Base-by-base conservation (phyloP, 1,284 basidiomycete genomes). In the Trichosporon coremiiforme region DNA sequence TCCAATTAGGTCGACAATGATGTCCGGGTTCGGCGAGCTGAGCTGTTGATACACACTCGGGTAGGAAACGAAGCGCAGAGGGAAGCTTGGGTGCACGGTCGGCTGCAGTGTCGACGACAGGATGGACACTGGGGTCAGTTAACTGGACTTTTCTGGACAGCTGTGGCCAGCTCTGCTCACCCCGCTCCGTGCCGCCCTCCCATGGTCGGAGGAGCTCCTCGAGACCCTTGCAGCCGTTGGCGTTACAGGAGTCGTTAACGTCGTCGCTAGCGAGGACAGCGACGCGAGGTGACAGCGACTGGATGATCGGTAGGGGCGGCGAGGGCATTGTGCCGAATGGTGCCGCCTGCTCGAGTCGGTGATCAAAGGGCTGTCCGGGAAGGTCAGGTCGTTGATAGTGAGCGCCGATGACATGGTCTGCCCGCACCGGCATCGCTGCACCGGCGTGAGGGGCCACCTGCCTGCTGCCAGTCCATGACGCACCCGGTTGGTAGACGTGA, bases 121-220 rank as follows among this genome's bases (percentile, higher is more conserved):
- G 22, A 84, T 79, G 1, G 82, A 81, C 1, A 84, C 83, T 84
- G 70, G 25, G 38, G 57, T 29, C 15, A 22, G 29, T 66, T 15
- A 67, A 68, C 33, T 29, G 31, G 13, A 60, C n/a, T 60, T 13
- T 20, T 20, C 33, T 15, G 36, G 2, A 38, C 62, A 38, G 36
- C 22, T 33, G 22, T 45, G 10, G 17, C 2, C 31, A 17, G 57
- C 7, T 31, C n/a, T 7, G 72, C 79, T 71, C 41, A 83, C 83
- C 83, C 69, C 81, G 69, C 72, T 84, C 82, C 3, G 82, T 77
- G 0, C 74, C 74, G 2, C 79, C 77, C 72, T 83, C 82, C 82
- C 83, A 84, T 38, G 83, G 83, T 25, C 80, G 75, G 50, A 84
- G 75, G 13, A 84, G 76, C 74, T 84, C 80, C 15, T 82, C 81